phyloP scores from a whole-genome alignment of 2,329 filamentous ascomycete genomes.

The Fusarium oligoseptatum region DNA sequence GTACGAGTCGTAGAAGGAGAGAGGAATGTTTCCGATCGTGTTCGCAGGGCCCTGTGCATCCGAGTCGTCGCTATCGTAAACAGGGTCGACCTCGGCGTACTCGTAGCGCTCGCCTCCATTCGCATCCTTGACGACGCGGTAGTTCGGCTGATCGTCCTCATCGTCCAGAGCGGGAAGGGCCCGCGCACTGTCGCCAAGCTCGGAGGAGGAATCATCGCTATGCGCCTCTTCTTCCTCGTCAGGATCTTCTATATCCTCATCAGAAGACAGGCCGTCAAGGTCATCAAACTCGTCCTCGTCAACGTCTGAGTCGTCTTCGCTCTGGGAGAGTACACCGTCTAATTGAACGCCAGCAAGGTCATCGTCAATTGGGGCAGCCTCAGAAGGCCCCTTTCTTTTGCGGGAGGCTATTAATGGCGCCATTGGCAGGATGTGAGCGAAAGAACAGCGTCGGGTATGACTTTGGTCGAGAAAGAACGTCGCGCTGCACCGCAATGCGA shows the following conservation, averaged over 20 bases:
- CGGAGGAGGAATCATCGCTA: slow-evolving; percentile 45
- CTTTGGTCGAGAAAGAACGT: not conserved
- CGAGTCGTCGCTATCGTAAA: slow-evolving; percentile 96
- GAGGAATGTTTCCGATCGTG: slow-evolving; percentile 94
- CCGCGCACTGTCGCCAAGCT: slow-evolving; percentile 53
- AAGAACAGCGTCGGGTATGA: not conserved
- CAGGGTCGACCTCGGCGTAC: slow-evolving; percentile 92
- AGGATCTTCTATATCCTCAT: slow-evolving; percentile 27
- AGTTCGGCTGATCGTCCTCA: slow-evolving; percentile 60
- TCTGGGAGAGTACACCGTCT: slow-evolving; percentile 69
- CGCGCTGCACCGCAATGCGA: not conserved
- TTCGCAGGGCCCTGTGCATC: slow-evolving; percentile 84
- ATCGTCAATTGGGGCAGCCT: slow-evolving; percentile 30
- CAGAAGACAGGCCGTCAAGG: slow-evolving; percentile 39
- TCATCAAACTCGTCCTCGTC: slow-evolving; percentile 55
- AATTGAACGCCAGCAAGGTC: slow-evolving; percentile 61
- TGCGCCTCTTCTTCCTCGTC: slow-evolving; percentile 57
- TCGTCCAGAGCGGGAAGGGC: slow-evolving; percentile 50
- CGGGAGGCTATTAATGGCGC: slow-evolving; percentile 38
- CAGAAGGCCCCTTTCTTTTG: slow-evolving; percentile 42
- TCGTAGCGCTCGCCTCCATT: slow-evolving; percentile 92
- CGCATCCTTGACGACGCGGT: slow-evolving; percentile 79
- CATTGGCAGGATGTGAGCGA: slow-evolving; percentile 28
- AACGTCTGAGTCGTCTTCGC: slow-evolving; percentile 70
- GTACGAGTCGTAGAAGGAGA: slow-evolving; percentile 97